Conservation (phyloP, 495 filamentous ascomycete species). For the Tuber aestivum region DNA sequence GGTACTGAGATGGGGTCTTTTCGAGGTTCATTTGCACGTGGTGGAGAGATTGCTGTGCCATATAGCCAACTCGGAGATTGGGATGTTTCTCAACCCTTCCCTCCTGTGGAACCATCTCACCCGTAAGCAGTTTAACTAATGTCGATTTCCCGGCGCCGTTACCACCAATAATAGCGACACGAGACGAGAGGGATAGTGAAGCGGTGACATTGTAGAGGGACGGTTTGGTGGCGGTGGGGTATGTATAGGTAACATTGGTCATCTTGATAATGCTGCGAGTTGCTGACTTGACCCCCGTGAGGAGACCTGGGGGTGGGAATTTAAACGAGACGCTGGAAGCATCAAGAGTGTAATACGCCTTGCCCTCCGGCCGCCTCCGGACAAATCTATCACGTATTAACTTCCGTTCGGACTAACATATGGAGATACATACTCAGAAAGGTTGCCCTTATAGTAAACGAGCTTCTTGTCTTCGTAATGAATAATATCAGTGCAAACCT, state of each 20-base stretch:
- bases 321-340: slow-evolving; percentile 89
- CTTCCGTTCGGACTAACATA: slow-evolving; percentile 19
- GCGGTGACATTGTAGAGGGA: slow-evolving; percentile 82
- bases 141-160: slow-evolving; percentile 99
- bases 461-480: slow-evolving; percentile 99
- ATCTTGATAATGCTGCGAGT: slow-evolving; percentile 94
- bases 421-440: slow-evolving; percentile 55
- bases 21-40: slow-evolving; percentile 99
- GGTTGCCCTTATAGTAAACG: slow-evolving; percentile 87
- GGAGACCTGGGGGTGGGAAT: slow-evolving; percentile 90
- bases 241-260: slow-evolving; percentile 83
- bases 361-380: slow-evolving; percentile 86
- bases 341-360: slow-evolving; percentile 96
- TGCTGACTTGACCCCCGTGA: slow-evolving; percentile 88
- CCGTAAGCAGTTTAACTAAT: slow-evolving; percentile 95
- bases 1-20: slow-evolving; percentile 97
- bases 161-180: slow-evolving; percentile 89
- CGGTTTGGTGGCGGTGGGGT: slow-evolving; percentile 77
- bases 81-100: slow-evolving; percentile 98
- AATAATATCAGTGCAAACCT: slow-evolving; percentile 97
- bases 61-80: slow-evolving; percentile 97
- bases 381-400: slow-evolving; percentile 56
- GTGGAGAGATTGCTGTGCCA: slow-evolving; percentile 98
- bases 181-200: slow-evolving; percentile 78
- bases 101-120: slow-evolving; percentile 76